A percentile compares a stretch with the other conserved stretches of the same genome.
These are phyloP conservation scores for Cladorrhinum sp. DNA, from an alignment of 2,329 filamentous ascomycete genomes.

Conservation along the genomic window DNA sequence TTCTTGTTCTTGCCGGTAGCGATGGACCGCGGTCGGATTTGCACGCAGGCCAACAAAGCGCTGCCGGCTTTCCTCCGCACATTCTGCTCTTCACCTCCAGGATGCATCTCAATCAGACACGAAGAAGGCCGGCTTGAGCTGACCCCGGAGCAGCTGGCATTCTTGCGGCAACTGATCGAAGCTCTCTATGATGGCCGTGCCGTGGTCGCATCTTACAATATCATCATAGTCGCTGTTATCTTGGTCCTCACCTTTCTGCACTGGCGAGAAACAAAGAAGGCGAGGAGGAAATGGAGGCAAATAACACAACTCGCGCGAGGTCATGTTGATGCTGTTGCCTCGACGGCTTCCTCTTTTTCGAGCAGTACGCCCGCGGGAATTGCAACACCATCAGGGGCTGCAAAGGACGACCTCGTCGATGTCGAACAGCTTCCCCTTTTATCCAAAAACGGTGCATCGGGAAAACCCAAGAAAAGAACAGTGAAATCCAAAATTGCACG, in stretches of 20 bases:
- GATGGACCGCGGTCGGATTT: conserved; percentile 14
- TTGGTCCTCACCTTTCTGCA: conserved; percentile 31
- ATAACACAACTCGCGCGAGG: not conserved
- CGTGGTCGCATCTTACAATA: conserved; percentile 36
- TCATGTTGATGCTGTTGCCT: not conserved
- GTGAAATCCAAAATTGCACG: not conserved
- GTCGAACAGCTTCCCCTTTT: conserved; percentile 38
- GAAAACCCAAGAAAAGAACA: not conserved
- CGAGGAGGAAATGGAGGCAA: conserved; percentile 26
- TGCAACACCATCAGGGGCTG: conserved; percentile 24
- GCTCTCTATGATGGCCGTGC: conserved; percentile 34
- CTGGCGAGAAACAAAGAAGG: conserved; percentile 23
- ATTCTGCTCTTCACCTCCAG: conserved; percentile 7
- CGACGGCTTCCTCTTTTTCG: conserved; percentile 31
- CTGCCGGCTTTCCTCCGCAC: conserved; percentile 17
- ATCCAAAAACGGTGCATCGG: not conserved
- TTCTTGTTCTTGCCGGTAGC: not conserved
- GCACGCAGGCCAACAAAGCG: conserved; percentile 7
- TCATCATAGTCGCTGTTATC: conserved; percentile 32
- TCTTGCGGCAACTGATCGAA: conserved; percentile 33
- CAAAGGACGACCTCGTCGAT: conserved; percentile 30
- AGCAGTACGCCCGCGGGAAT: conserved; percentile 31
- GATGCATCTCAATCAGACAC: not conserved
- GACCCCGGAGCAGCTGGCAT: conserved; percentile 40
- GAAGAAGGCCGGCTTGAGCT: conserved; percentile 14